Evolutionary conservation across 1,284 basidiomycete genomes (phyloP), one percentile per base, ranked within the genome.

Genomic region (Sanghuangporus weigelae): DNA sequence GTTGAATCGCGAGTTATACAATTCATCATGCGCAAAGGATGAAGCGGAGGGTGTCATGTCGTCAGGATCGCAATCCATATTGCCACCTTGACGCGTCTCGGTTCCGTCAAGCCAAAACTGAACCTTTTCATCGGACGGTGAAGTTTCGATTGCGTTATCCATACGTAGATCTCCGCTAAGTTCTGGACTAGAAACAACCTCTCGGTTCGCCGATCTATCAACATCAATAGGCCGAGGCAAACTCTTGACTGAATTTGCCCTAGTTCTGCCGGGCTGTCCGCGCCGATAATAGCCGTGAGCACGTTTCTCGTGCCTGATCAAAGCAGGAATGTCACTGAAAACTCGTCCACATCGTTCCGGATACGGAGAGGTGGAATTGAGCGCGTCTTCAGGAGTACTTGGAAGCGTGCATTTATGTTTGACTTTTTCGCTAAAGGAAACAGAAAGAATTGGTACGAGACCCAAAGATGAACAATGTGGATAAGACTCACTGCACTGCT

Each of bases 281-380:
- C 53, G 53, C 16, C 55, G 55, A 38, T 48, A 58, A 35, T 42
- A 51, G 2, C 56, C 58, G 55, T 63, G 63, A 10, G 49, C 50
- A 16, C 42, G 63, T 40, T 60, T 63, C 23, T 63, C 63, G 40
- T 63, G 63, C 14, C 63, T 42, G 40, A 63, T 63, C 8, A 59
- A 40, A 19, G 57, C 56, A 16, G 63, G 31, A 14, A 49, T 58
- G n/a, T 63, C 63, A 49, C 57, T 58, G 39, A 63, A 63, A 36
- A 40, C 26, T 14, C 39, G 40, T 14, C 36, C 23, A 23, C 62
- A 63, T 35, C 39, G n/a, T 7, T 57, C 44, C 2, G 31, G 19
- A 6, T 16, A n/a, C 58, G 26, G 26, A 8, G 46, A 26, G 16
- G 26, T 38, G 16, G 36, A 49, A 21, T 7, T 35, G 54, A 60